Evolutionary conservation across 257 asterid genomes (phyloP).

Genomic region (Gentiana straminea): DNA sequence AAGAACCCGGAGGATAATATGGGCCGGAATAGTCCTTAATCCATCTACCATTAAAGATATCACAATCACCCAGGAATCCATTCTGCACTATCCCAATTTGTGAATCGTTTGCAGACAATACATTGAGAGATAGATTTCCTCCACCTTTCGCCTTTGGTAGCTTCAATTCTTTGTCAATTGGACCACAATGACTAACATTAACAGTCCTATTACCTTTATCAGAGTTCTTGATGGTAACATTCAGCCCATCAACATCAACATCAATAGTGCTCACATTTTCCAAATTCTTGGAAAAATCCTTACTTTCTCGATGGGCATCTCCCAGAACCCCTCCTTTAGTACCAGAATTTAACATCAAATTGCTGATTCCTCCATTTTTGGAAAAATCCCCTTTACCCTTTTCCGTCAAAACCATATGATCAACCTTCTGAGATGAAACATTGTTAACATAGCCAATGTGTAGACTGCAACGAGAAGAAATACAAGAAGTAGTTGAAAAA

Average conservation of each 20-base stretch:
- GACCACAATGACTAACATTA: constrained; percentile 11
- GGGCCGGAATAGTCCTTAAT: constrained; percentile 68
- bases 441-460: constrained; percentile 15
- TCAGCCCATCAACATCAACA: neutral
- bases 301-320: constrained; percentile 18
- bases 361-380: constrained; percentile 14
- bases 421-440: constrained; percentile 9
- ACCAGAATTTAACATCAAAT: constrained; percentile 15
- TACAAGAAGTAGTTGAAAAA: constrained; percentile 12
- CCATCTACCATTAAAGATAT: constrained; percentile 81
- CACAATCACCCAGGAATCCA: constrained; percentile 47
- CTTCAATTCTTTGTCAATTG: constrained; percentile 10
- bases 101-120: constrained; percentile 2
- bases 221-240: too few species aligned
- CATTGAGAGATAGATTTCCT: constrained; percentile 1
- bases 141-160: constrained; percentile 15
- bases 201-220: too few species aligned
- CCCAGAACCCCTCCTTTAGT: constrained; percentile 18
- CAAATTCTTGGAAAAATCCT: constrained; percentile 6
- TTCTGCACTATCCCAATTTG: neutral
- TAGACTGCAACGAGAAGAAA: constrained; percentile 3
- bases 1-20: constrained; percentile 72
- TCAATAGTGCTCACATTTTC: constrained; percentile 12
- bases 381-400: constrained; percentile 17
- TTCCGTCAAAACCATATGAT: constrained; percentile 6